These are phyloP conservation scores for Starmerella bombicola DNA, from an alignment of 805 yeast genomes.

Conservation along the genomic window DNA sequence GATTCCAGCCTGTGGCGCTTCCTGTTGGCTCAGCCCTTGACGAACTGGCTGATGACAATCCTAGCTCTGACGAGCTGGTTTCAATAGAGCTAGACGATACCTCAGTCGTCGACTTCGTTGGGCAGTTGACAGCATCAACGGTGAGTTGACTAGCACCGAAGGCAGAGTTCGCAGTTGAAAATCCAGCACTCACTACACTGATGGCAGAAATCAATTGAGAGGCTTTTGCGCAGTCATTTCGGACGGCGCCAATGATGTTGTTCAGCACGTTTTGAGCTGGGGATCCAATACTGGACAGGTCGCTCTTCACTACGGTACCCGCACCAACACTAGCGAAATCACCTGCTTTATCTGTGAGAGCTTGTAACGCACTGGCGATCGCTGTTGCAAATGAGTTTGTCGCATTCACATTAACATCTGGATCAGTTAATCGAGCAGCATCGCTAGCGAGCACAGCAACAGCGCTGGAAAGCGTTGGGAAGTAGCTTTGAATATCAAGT, in stretches of 20 bases:
- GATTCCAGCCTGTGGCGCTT: too few relatives aligned
- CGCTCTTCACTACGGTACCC: conserved; percentile 20
- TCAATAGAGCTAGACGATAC: too few relatives aligned
- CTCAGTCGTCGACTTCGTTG: too few relatives aligned
- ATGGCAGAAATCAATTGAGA: conserved; percentile 13
- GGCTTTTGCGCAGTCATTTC: conserved; percentile 14
- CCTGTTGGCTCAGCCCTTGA: too few relatives aligned
- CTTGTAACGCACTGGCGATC: conserved; percentile 18
- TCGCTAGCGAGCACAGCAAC: conserved; percentile 13
- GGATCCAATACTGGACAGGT: conserved; percentile 18
- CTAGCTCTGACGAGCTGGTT: too few relatives aligned
- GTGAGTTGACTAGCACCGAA: conserved; percentile 8
- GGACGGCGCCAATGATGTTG: conserved; percentile 16
- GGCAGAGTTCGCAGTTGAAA: conserved; percentile 16
- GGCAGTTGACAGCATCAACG: neutral
- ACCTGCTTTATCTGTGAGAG: conserved; percentile 21
- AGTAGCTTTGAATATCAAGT: conserved; percentile 23
- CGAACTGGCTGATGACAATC: too few relatives aligned
- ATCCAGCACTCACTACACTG: conserved; percentile 12
- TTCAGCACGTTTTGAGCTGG: conserved; percentile 21
- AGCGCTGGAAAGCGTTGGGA: conserved; percentile 20
- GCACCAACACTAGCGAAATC: conserved; percentile 23
- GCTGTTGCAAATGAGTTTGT: conserved; percentile 15
- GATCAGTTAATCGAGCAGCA: conserved; percentile 11
- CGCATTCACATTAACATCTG: conserved; percentile 12